Conservation (phyloP, 2,329 filamentous ascomycete species). For the Plectosphaerella cucumerina region DNA sequence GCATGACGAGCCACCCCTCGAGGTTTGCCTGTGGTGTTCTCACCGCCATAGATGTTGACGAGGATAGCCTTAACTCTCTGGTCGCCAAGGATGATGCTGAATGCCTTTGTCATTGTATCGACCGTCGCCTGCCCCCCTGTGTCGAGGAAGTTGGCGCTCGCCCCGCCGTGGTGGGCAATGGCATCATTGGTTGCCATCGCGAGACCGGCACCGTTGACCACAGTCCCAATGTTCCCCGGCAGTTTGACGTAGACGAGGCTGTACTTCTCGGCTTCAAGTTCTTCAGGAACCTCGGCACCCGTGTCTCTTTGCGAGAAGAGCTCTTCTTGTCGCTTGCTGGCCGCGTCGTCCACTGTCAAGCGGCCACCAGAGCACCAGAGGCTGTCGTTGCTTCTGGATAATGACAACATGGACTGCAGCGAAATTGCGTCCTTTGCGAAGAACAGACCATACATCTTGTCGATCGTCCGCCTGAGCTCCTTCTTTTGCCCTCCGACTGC, state of each 20-base stretch:
- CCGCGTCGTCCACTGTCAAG: conserved; percentile 45
- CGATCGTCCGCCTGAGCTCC: conserved; percentile 6
- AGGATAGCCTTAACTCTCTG: conserved; percentile 63
- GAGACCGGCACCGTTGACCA: conserved; percentile 85
- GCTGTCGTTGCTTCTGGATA: conserved; percentile 17
- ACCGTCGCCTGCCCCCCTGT: conserved; percentile 85
- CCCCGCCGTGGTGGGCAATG: conserved; percentile 61
- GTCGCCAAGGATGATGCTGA: conserved; percentile 70
- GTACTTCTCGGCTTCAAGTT: conserved; percentile 42
- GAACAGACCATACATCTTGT: conserved; percentile 32
- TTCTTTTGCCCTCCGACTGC: neutral
- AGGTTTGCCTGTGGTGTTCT: conserved; percentile 1
- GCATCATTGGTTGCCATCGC: conserved; percentile 91
- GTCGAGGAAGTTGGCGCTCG: conserved; percentile 80
- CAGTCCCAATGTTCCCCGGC: conserved; percentile 64
- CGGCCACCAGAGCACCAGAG: conserved; percentile 31
- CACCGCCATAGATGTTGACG: conserved; percentile 51
- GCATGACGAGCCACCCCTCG: too few species aligned
- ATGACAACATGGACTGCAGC: conserved; percentile 36
- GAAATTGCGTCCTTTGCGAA: conserved; percentile 39
- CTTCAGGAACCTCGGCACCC: conserved; percentile 25
- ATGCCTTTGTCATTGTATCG: conserved; percentile 73
- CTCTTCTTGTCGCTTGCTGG: conserved; percentile 32
- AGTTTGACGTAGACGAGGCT: conserved; percentile 77
- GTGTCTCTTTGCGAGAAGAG: conserved; percentile 33